phyloP scores from a whole-genome alignment of 805 yeast genomes.

The Sugiyamaella qingdaonensis region DNA sequence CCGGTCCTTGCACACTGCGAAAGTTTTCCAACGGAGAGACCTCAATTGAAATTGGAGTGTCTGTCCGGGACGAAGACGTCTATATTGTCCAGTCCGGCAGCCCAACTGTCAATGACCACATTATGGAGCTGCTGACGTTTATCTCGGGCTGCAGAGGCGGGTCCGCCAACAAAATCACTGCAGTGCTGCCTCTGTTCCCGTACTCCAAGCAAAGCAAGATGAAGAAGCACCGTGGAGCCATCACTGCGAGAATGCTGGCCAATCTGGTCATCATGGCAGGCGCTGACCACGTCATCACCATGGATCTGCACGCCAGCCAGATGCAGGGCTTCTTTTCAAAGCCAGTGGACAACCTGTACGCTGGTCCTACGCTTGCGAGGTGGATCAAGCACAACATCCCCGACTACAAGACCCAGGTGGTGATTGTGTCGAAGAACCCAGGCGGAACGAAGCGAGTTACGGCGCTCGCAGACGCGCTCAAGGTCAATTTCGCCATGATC shows the following conservation, averaged over 20 bases:
- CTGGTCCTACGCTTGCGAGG: conserved; percentile 92
- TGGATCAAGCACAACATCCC: conserved; percentile 92
- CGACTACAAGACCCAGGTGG: conserved; percentile 76
- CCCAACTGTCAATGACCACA: conserved; percentile 82
- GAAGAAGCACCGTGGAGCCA: conserved; percentile 99
- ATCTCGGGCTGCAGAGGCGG: conserved; percentile 97
- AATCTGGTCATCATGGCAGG: conserved; percentile 96
- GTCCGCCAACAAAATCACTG: conserved; percentile 94
- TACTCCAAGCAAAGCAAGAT: conserved; percentile 95
- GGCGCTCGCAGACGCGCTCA: conserved; percentile 92
- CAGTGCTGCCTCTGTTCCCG: conserved; percentile 96
- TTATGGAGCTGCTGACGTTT: conserved; percentile 91
- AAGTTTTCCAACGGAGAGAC: conserved; percentile 98
- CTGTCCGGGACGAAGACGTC: conserved; percentile 95
- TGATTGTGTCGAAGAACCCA: conserved; percentile 97
- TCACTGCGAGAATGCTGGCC: conserved; percentile 96
- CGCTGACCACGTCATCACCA: conserved; percentile 96
- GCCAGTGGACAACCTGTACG: conserved; percentile 94
- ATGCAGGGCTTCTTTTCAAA: conserved; percentile 98
- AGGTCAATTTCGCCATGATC: conserved; percentile 97
- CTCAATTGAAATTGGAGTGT: conserved; percentile 88
- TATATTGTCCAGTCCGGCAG: conserved; percentile 90
- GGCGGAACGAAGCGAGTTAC: conserved; percentile 99
- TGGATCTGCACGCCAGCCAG: conserved; percentile 95
- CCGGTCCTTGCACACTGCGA: conserved; percentile 87